Evolutionary conservation across 768 basidiomycete species (phyloP).

Genomic region (Lactarius hatsudake): DNA sequence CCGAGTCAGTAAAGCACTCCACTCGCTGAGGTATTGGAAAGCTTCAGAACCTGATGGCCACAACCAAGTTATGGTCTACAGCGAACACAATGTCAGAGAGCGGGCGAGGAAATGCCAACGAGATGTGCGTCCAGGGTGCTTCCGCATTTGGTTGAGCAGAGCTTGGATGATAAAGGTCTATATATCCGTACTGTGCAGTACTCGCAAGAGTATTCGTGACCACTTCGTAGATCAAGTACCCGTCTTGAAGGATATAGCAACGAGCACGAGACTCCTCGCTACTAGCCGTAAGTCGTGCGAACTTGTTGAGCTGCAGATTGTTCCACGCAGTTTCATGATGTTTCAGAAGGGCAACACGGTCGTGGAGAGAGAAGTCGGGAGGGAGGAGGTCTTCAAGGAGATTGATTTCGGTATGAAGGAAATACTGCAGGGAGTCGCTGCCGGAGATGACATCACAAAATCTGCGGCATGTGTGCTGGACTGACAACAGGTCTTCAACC

Average conservation of each 20-base stretch:
- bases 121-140: slow-evolving; percentile 6
- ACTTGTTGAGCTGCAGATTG: not conserved
- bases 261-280: not conserved
- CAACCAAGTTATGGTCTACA: slow-evolving; percentile 15
- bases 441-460: not conserved
- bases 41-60: slow-evolving; percentile 7
- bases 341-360: not conserved
- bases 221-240: slow-evolving; percentile 6
- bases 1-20: not conserved
- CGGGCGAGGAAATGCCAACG: not conserved
- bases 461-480: slow-evolving; percentile 5
- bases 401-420: not conserved
- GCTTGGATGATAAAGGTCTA: slow-evolving; percentile 5
- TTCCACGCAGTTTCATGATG: slow-evolving; percentile 1
- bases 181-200: slow-evolving; percentile 8
- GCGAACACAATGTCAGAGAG: slow-evolving; percentile 6
- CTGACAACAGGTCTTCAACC: not conserved
- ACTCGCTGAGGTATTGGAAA: not conserved
- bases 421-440: not conserved
- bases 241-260: not conserved
- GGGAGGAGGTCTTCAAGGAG: slow-evolving; percentile 4
- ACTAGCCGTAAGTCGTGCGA: too few species aligned
- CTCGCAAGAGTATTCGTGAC: not conserved
- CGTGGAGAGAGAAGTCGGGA: not conserved
- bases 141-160: not conserved